Evolutionary conservation across 208 protist genomes (phyloP).

Genomic region (Trichomonas vaginalis): DNA sequence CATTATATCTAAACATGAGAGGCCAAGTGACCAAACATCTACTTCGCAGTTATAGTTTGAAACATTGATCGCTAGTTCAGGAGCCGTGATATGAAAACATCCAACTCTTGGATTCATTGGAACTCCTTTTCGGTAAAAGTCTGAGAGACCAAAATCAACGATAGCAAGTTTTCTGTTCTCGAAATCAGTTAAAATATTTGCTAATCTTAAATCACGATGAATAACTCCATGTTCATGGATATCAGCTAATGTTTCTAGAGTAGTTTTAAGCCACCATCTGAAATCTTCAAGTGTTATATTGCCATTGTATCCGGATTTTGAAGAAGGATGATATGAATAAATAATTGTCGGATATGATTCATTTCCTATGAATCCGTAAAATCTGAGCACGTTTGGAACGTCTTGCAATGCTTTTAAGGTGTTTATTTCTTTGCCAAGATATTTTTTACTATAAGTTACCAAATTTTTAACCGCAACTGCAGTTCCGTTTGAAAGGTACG

Average conservation of each 20-base stretch:
- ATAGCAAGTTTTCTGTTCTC: not conserved
- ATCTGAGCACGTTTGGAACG: not conserved
- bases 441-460: not conserved
- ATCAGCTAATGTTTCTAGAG: not conserved
- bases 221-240: not conserved
- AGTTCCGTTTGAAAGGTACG: not conserved
- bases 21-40: not conserved
- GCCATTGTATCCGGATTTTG: not conserved
- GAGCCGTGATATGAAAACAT: not conserved
- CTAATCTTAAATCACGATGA: not conserved
- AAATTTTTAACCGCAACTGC: not conserved
- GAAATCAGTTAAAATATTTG: not conserved
- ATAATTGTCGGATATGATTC: not conserved
- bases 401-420: not conserved
- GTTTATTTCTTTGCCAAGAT: not conserved
- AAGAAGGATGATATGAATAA: not conserved
- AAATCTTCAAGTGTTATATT: not conserved
- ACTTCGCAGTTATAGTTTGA: not conserved
- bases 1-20: not conserved
- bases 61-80: not conserved
- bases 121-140: not conserved
- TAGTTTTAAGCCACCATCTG: not conserved
- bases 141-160: not conserved
- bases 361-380: not conserved
- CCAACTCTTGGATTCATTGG: not conserved